Base-by-base conservation (phyloP, 805 yeast species). In the Cyberlindnera mrakii region DNA sequence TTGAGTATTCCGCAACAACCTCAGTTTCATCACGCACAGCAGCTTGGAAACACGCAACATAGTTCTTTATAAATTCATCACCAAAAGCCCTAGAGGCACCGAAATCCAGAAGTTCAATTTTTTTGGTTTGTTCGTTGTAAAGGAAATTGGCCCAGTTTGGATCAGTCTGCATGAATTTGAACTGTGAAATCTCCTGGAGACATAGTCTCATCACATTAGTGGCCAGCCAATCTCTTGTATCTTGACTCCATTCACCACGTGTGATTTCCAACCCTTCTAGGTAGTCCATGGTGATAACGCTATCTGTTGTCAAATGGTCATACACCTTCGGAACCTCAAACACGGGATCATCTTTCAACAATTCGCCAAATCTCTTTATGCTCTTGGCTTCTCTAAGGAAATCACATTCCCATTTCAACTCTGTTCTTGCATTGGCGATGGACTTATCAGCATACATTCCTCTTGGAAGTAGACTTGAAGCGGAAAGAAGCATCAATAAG, bases 121-220 rank as follows among this genome's bases (percentile, higher is more conserved):
- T 80, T 20, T 75, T 65, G 2, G 89, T 79, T n/a, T 67, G 53
- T 30, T 70, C 70, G 58, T 93, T 89, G 67, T 85, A 89, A 46
- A 93, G 66, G 66, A 93, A 93, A 63, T 93, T 93, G 36, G 99
- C 97, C 99, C 99, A 93, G 63, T 93, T 93, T 40, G 99, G 99
- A 66, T 93, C 99, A 1, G 98, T 91, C 66, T 93, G 99, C 99
- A 93, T 93, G 66, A 83, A 91, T 56, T 75, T 77, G 68, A 84
- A 90, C 53, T 77, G 68, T 13, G 89, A 86, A 61, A 93, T 85
- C 65, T 93, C 99, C 52, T 75, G 71, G 38, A 93, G 67, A 58
- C 96, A 89, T 34, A 93, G 70, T 50, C 87, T 75, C 96, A 93
- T 85, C 41, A 93, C 80, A 51, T 83, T 75, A 4, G 86, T 77